Conservation (phyloP, 2,329 filamentous ascomycete species). For the Neurospora crassa region DNA sequence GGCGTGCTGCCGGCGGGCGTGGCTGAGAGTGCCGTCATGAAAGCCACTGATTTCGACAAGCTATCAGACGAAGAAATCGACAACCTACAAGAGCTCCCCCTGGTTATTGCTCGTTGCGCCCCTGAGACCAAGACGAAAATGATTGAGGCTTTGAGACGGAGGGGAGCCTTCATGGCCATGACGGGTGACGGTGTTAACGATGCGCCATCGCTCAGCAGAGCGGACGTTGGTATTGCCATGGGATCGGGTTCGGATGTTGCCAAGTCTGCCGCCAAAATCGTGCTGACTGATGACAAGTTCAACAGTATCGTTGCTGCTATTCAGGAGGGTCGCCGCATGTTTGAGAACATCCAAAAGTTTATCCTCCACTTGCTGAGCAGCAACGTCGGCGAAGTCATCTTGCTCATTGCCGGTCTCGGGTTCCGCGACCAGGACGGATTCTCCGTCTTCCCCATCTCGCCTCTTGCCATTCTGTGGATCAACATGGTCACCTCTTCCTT, state of each 20-base stretch:
- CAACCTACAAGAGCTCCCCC: conserved; percentile 60
- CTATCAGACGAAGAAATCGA: conserved; percentile 70
- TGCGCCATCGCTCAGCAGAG: conserved; percentile 67
- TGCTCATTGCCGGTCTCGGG: conserved; percentile 69
- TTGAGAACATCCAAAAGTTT: conserved; percentile 85
- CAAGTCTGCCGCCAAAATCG: conserved; percentile 73
- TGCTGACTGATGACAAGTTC: conserved; percentile 82
- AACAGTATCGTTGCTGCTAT: conserved; percentile 77
- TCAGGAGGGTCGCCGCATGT: conserved; percentile 74
- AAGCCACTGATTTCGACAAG: conserved; percentile 69
- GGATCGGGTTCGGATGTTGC: conserved; percentile 81
- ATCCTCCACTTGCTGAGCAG: conserved; percentile 69
- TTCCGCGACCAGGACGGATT: conserved; percentile 64
- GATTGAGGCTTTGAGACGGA: conserved; percentile 78
- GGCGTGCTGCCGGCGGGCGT: conserved; percentile 49
- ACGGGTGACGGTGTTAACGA: conserved; percentile 86
- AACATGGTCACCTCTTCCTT: conserved; percentile 87
- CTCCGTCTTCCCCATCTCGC: conserved; percentile 78
- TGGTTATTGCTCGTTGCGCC: conserved; percentile 76
- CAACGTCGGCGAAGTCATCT: conserved; percentile 77
- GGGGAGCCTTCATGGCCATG: conserved; percentile 72
- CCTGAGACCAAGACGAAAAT: conserved; percentile 83
- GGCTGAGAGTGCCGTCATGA: conserved; percentile 62
- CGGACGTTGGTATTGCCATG: conserved; percentile 86
- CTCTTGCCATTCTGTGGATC: conserved; percentile 85